Percentiles rank a stretch among this genome's conserved stretches.
phyloP scores from a whole-genome alignment of 2,329 filamentous ascomycete genomes.

The Seiridium cupressi region DNA sequence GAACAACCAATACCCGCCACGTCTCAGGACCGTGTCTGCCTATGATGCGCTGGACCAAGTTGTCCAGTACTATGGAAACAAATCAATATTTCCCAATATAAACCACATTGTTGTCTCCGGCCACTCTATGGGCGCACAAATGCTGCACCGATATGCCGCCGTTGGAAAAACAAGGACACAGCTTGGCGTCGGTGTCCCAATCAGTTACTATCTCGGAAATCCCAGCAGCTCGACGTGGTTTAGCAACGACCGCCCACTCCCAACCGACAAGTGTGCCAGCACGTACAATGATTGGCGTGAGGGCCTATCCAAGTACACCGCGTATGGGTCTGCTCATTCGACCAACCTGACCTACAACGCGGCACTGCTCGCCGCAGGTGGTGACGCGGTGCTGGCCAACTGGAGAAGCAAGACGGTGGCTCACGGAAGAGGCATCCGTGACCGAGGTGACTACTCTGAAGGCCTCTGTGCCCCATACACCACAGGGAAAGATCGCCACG shows the following conservation, averaged over 20 bases:
- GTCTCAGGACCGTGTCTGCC: background rate
- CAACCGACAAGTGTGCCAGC: slow-evolving; percentile 3
- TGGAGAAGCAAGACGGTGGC: slow-evolving; percentile 4
- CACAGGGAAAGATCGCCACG: slow-evolving; percentile 4
- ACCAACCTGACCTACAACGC: slow-evolving; percentile 3
- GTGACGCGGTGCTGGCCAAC: slow-evolving; percentile 4
- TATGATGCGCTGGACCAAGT: slow-evolving; percentile 8
- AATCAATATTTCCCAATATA: slow-evolving; percentile 3
- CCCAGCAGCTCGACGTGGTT: slow-evolving; percentile 6
- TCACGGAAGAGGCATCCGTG: background rate
- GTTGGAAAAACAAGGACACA: slow-evolving; percentile 6
- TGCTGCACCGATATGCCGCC: slow-evolving; percentile 6
- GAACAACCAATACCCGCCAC: slow-evolving; percentile 9
- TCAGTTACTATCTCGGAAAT: slow-evolving; percentile 7
- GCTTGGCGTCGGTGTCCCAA: background rate
- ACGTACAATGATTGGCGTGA: slow-evolving; percentile 7
- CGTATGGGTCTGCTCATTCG: slow-evolving; percentile 2
- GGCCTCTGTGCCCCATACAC: slow-evolving; percentile 3
- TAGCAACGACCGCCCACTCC: background rate
- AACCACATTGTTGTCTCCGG: slow-evolving; percentile 8
- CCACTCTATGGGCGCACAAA: slow-evolving; percentile 8
- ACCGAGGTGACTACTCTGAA: slow-evolving; percentile 7
- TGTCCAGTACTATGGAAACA: slow-evolving; percentile 7
- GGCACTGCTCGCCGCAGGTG: background rate
- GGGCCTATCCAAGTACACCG: slow-evolving; percentile 2